A percentile compares a stretch with the other conserved stretches of the same genome.
These are phyloP conservation scores for Fusarium fracticaudum DNA, from an alignment of 2,329 filamentous ascomycete species.

Conservation along the genomic window DNA sequence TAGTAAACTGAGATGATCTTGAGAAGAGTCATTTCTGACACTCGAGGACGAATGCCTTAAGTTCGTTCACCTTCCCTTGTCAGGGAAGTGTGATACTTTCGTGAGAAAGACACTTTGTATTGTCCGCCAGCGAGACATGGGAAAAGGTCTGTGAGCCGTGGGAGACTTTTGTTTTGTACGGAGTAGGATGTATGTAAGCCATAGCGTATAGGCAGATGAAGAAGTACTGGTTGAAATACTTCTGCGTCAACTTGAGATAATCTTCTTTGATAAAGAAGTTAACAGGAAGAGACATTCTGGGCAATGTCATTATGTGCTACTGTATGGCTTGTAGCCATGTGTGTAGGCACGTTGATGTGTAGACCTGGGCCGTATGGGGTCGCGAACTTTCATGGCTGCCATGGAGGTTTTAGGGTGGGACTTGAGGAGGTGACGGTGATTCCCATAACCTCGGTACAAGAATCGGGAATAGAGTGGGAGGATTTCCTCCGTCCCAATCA, in stretches of 20 bases:
- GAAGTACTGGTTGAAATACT: background rate
- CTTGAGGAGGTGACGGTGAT: fast-evolving
- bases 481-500: fast-evolving
- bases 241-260: background rate
- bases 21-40: background rate
- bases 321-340: background rate
- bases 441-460: fast-evolving
- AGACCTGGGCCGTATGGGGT: fast-evolving
- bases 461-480: fast-evolving
- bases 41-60: background rate
- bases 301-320: background rate
- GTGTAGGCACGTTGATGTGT: background rate
- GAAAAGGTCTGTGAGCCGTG: background rate
- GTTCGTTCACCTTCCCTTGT: background rate
- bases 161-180: background rate
- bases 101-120: background rate
- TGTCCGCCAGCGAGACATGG: background rate
- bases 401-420: fast-evolving
- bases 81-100: background rate
- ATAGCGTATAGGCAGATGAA: background rate
- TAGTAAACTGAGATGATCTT: background rate
- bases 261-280: background rate
- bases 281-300: background rate
- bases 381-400: fast-evolving
- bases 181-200: background rate